Evolutionary conservation across 2,329 filamentous ascomycete species (phyloP).

Genomic region (Fusarium bulbicola): DNA sequence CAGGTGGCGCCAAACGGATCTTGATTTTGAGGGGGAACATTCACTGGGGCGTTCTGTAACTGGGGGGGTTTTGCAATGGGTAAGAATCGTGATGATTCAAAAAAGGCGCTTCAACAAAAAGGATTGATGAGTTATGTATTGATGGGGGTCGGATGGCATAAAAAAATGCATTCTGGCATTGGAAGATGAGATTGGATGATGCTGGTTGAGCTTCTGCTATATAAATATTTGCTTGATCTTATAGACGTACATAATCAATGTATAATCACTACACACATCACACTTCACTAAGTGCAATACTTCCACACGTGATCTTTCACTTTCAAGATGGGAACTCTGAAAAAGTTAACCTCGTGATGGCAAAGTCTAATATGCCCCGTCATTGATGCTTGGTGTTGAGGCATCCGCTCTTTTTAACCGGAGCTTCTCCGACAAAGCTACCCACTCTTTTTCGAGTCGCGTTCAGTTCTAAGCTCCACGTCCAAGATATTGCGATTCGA

Average conservation of each 20-base stretch:
- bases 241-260: constrained; percentile 32
- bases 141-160: constrained; percentile 3
- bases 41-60: constrained; percentile 23
- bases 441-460: constrained; percentile 40
- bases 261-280: neutral
- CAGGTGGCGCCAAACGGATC: constrained; percentile 38
- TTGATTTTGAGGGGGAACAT: constrained; percentile 35
- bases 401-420: constrained; percentile 30
- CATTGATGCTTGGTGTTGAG: neutral
- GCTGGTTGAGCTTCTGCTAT: constrained; percentile 3
- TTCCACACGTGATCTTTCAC: rapidly evolving
- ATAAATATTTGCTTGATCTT: constrained; percentile 5
- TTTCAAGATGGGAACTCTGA: neutral
- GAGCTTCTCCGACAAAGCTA: constrained; percentile 40
- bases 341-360: too few relatives aligned
- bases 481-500: constrained; percentile 30
- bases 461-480: constrained; percentile 36
- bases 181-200: neutral
- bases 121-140: constrained; percentile 25
- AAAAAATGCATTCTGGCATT: constrained; percentile 12
- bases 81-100: constrained; percentile 1
- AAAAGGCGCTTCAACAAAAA: neutral
- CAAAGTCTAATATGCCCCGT: neutral
- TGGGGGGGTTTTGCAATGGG: constrained; percentile 7
- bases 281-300: rapidly evolving